phyloP scores from a whole-genome alignment of 139 green algal genomes.

The Tetradesmus obliquus region DNA sequence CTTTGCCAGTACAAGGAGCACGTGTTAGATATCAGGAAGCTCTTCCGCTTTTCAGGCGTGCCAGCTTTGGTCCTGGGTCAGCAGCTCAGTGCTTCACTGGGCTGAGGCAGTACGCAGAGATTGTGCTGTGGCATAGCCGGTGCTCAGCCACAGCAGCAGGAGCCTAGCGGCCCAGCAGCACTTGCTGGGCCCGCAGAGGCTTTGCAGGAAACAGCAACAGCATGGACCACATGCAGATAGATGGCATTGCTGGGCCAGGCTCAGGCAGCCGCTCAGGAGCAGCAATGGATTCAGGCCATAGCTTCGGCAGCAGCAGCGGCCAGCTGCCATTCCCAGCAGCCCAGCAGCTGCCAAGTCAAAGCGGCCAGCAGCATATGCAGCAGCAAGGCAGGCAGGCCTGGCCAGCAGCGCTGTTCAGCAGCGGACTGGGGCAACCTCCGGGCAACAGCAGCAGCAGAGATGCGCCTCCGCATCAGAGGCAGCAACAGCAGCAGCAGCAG shows the following conservation, averaged over 20 bases:
- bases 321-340: background rate
- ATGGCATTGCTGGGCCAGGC: background rate
- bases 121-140: background rate
- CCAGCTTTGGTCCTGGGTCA: background rate
- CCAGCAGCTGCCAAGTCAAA: background rate
- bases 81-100: background rate
- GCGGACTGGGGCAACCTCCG: background rate
- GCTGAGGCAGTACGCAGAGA: background rate
- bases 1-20: background rate
- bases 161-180: background rate
- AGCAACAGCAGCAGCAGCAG: background rate
- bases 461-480: background rate
- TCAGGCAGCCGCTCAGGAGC: background rate
- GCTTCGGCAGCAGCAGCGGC: background rate
- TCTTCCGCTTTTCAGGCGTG: background rate
- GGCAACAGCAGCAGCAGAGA: conserved; percentile 11
- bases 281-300: background rate
- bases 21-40: background rate
- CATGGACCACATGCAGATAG: conserved; percentile 42
- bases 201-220: background rate
- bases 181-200: conserved; percentile 2
- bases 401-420: conserved; percentile 19
- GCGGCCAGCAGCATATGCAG: background rate
- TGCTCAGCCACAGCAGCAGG: background rate
- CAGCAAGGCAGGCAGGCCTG: conserved; percentile 13